Percentiles rank a stretch among this genome's conserved stretches.
phyloP scores from a whole-genome alignment of 2,329 filamentous ascomycete genomes.

The Phialocephala sp. region DNA sequence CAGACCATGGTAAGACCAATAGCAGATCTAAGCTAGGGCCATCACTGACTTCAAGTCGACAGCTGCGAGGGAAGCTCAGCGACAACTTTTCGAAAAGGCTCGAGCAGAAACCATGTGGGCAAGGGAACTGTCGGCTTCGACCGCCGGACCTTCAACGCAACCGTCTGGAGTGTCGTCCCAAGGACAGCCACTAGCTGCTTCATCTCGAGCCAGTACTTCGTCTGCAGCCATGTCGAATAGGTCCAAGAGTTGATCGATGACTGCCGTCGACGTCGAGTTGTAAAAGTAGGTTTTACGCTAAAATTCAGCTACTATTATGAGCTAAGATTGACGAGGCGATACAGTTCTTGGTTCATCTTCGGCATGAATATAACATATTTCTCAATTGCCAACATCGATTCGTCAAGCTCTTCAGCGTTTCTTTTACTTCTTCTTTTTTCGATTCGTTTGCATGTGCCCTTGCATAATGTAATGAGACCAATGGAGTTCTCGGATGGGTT shows the following conservation, averaged over 20 bases:
- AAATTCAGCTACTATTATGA: too few species aligned
- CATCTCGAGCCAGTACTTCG: constrained; percentile 6
- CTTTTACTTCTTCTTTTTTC: too few species aligned
- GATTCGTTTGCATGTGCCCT: too few species aligned
- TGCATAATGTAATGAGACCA: too few species aligned
- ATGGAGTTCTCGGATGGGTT: too few species aligned
- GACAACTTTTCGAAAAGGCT: not conserved
- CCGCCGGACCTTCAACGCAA: constrained; percentile 1
- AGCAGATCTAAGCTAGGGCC: not conserved
- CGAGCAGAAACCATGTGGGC: not conserved
- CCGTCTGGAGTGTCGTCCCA: not conserved
- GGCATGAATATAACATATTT: too few species aligned
- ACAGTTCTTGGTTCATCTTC: too few species aligned
- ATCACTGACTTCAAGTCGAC: not conserved
- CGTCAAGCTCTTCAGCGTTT: too few species aligned
- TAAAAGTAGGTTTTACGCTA: not conserved
- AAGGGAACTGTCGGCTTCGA: not conserved
- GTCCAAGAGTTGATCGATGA: not conserved
- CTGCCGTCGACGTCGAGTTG: not conserved
- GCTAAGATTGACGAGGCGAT: too few species aligned
- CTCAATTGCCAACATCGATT: too few species aligned
- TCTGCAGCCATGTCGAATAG: not conserved
- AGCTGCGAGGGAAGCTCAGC: not conserved
- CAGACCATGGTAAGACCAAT: not conserved
- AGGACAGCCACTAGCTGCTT: not conserved